These are phyloP conservation scores for Bryoglossum gracile DNA, from an alignment of 495 filamentous ascomycete genomes.

Conservation along the genomic window DNA sequence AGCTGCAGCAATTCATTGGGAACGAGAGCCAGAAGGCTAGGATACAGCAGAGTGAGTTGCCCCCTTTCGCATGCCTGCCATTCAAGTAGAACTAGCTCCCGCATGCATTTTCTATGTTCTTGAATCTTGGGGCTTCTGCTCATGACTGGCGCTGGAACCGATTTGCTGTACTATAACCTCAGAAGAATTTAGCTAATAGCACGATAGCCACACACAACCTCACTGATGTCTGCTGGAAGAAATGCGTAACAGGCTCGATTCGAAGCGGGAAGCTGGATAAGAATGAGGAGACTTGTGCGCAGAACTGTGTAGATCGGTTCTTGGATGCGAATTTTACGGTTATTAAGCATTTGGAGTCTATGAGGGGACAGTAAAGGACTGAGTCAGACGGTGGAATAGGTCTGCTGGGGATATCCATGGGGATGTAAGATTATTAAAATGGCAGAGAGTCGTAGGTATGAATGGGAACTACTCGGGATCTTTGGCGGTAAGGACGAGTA, in stretches of 20 bases:
- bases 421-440: too few species aligned
- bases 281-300: slow-evolving; percentile 69
- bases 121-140: too few species aligned
- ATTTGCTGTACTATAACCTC: slow-evolving; percentile 1
- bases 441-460: neutral
- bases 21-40: slow-evolving; percentile 75
- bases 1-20: slow-evolving; percentile 72
- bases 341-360: slow-evolving; percentile 66
- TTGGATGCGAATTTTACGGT: slow-evolving; percentile 79
- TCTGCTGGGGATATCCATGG: too few species aligned
- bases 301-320: slow-evolving; percentile 91
- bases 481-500: neutral
- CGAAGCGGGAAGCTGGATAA: slow-evolving; percentile 59
- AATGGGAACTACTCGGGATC: too few species aligned
- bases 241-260: slow-evolving; percentile 68
- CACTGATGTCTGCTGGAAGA: slow-evolving; percentile 86
- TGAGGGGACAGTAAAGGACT: slow-evolving; percentile 44
- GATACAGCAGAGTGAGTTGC: slow-evolving; percentile 68
- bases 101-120: neutral
- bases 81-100: neutral
- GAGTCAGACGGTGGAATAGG: neutral
- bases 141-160: too few species aligned
- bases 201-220: slow-evolving; percentile 68
- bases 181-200: too few species aligned
- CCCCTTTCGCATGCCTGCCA: neutral